Evolutionary conservation across 768 basidiomycete genomes (phyloP), one percentile per base, ranked within the genome.

Genomic region (Calocera cornea): DNA sequence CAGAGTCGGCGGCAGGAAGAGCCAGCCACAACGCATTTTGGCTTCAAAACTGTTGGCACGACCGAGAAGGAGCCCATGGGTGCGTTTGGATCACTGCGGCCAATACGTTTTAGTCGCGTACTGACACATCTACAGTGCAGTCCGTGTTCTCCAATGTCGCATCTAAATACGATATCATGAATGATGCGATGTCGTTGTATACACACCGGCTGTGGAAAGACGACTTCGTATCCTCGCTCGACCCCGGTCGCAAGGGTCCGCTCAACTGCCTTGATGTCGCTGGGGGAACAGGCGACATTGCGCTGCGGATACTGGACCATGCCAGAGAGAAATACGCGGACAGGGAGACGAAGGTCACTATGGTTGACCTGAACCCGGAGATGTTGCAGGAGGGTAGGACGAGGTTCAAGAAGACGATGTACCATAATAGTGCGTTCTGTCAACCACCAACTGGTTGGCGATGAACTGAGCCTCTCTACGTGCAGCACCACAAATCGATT

Each of bases 171-270:
- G 97, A 98, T 77, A 77, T 97, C 44, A 97, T 99, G 95, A 99
- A 99, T 81, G 97, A 98, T 75, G 92, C 94, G n/a, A 90, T 94
- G 77, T 98, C 97, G 1, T 78, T 98, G 69, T 97, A 97, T 38
- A 87, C 98, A 11, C 97, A 98, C 75, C 84, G 97, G 66, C 79
- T 99, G 27, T 99, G 97, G 97, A 99, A 98, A 78, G 94, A 98
- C 76, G 81, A 86, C 19, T 90, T 91, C 74, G 87, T 97, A 31
- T 83, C 85, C 1, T 78, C 81, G 0, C 77, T 97, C 69, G 83
- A 84, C 70, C 94, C 91, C 2, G 91, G 92, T 41, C 83, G 83
- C 66, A 86, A 83, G 69, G 88, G 88, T 1, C 84, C 87, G 1
- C 77, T 79, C 66, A 85, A 84, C 69, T 95, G 92, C 77, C 87